phyloP scores from a whole-genome alignment of 2,329 filamentous ascomycete species.

The Fusarium sp. region DNA sequence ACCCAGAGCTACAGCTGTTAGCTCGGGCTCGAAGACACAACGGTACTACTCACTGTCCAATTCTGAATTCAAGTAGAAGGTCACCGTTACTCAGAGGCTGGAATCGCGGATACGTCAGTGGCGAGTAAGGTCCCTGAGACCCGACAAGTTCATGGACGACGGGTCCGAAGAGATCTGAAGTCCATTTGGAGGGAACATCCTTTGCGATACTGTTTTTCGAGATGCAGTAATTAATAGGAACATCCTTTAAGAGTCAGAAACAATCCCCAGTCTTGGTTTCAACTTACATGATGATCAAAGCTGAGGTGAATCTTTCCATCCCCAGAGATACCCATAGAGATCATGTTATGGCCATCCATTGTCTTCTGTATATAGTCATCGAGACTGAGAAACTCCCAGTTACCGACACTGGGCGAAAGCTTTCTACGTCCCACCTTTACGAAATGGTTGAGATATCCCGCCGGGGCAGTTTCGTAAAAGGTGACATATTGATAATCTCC shows the following conservation, averaged over 20 bases:
- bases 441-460: conserved; percentile 26
- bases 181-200: conserved; percentile 6
- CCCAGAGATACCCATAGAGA: conserved; percentile 33
- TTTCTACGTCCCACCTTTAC: conserved; percentile 17
- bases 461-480: conserved; percentile 25
- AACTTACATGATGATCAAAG: conserved; percentile 31
- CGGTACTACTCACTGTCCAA: conserved; percentile 15
- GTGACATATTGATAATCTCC: conserved; percentile 31
- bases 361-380: conserved; percentile 29
- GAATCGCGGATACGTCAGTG: conserved; percentile 28
- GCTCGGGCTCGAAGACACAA: rapidly evolving
- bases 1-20: conserved; percentile 4
- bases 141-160: conserved; percentile 19
- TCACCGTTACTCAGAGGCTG: conserved; percentile 19
- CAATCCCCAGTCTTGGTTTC: rapidly evolving
- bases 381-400: conserved; percentile 27
- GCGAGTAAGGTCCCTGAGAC: conserved; percentile 17
- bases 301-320: conserved; percentile 34
- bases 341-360: conserved; percentile 36
- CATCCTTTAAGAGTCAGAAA: conserved; percentile 14
- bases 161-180: conserved; percentile 11
- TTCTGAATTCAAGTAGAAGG: conserved; percentile 22
- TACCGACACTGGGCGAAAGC: neutral
- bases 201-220: conserved; percentile 15
- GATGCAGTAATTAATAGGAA: conserved; percentile 27